Percentiles rank a stretch among this genome's conserved stretches.
phyloP scores from a whole-genome alignment of 306 rosid genomes.

The Carpinus viminea region DNA sequence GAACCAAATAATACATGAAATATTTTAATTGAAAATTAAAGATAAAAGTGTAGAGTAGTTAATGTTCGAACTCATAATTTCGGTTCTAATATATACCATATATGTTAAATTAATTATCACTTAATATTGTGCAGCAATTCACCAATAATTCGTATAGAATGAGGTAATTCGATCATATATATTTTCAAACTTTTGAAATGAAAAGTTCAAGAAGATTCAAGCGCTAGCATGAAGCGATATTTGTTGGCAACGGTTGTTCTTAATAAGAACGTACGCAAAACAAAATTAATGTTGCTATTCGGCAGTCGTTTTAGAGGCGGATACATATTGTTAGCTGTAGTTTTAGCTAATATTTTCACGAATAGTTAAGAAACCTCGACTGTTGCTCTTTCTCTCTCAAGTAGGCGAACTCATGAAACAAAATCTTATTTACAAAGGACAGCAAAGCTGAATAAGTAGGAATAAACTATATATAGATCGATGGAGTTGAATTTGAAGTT shows the following conservation, averaged over 20 bases:
- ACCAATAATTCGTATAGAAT: too few species aligned
- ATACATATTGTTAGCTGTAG: not conserved
- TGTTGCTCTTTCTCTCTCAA: slow-evolving; percentile 17
- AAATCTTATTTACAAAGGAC: not conserved
- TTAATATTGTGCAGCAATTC: too few species aligned
- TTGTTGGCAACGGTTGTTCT: slow-evolving; percentile 43
- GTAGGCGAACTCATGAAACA: slow-evolving; percentile 14
- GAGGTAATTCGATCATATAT: too few species aligned
- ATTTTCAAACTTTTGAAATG: too few species aligned
- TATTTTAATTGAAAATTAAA: too few species aligned
- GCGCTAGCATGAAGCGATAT: not conserved
- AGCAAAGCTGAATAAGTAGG: not conserved
- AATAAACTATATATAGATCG: not conserved
- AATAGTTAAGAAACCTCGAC: slow-evolving; percentile 28
- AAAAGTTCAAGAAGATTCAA: slow-evolving; percentile 1
- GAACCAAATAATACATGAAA: too few species aligned
- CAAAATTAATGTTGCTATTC: not conserved
- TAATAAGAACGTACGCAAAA: slow-evolving; percentile 31
- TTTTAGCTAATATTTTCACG: not conserved
- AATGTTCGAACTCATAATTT: too few species aligned
- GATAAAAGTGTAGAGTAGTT: too few species aligned
- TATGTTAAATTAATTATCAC: too few species aligned
- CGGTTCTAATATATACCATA: too few species aligned
- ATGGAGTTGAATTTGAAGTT: too few species aligned
- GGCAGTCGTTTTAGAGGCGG: slow-evolving; percentile 23